Evolutionary conservation across 2,329 filamentous ascomycete species (phyloP).

Genomic region (Cadophora malorum): DNA sequence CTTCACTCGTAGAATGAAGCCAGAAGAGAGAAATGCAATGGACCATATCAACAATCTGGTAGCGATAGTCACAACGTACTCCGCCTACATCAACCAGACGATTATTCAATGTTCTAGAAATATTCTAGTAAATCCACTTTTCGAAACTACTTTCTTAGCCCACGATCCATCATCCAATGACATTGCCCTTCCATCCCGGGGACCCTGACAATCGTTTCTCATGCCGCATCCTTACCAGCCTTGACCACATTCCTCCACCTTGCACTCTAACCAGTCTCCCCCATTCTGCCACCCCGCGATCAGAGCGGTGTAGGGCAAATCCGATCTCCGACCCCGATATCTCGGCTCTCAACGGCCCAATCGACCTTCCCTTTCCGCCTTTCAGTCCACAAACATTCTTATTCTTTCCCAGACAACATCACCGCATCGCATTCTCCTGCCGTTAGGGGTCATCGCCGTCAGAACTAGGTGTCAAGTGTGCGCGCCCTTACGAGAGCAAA

Average conservation of each 20-base stretch:
- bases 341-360: slow-evolving; percentile 20
- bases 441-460: slow-evolving; percentile 15
- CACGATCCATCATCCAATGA: neutral
- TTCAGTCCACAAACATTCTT: slow-evolving; percentile 14
- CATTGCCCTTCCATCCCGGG: neutral
- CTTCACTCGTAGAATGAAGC: neutral
- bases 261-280: neutral
- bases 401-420: slow-evolving; percentile 8
- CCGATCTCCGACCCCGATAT: neutral
- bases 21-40: neutral
- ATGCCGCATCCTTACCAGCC: neutral
- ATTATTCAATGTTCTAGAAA: neutral
- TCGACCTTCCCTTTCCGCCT: slow-evolving; percentile 1
- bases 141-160: neutral
- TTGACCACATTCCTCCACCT: neutral
- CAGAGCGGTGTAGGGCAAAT: neutral
- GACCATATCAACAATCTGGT: neutral
- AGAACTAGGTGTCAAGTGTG: slow-evolving; percentile 10
- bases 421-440: slow-evolving; percentile 16
- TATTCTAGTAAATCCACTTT: neutral
- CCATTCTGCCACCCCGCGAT: slow-evolving; percentile 9
- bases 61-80: neutral
- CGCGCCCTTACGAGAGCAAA: slow-evolving; percentile 27
- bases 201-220: slow-evolving; percentile 1
- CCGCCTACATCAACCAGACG: neutral